These are phyloP conservation scores for Drechslera avenae DNA, from an alignment of 2,329 filamentous ascomycete species.

Conservation along the genomic window DNA sequence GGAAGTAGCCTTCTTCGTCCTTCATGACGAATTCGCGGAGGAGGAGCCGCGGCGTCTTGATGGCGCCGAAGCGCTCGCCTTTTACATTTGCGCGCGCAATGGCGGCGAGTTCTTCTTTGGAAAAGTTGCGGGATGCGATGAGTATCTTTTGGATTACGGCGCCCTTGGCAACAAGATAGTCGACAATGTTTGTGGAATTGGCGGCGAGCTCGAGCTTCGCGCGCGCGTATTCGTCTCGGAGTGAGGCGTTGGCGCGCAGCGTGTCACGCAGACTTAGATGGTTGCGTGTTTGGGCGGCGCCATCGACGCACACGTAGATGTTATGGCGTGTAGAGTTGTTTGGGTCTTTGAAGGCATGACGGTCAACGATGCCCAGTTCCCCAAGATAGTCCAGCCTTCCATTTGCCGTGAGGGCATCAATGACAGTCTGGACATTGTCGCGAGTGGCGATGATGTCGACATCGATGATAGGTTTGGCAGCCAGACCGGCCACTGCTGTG, in stretches of 20 bases:
- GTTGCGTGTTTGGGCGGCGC: slow-evolving; percentile 42
- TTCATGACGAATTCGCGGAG: slow-evolving; percentile 34
- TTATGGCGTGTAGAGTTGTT: slow-evolving; percentile 37
- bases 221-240: slow-evolving; percentile 40
- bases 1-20: slow-evolving; percentile 30
- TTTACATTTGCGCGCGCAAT: slow-evolving; percentile 25
- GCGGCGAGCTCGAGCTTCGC: slow-evolving; percentile 31
- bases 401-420: slow-evolving; percentile 37
- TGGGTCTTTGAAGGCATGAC: slow-evolving; percentile 43
- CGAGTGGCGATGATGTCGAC: slow-evolving; percentile 42
- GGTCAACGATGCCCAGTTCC: slow-evolving; percentile 45
- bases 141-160: slow-evolving; percentile 30
- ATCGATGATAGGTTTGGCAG: slow-evolving; percentile 48
- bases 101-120: slow-evolving; percentile 24
- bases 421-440: slow-evolving; percentile 30
- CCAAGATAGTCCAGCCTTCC: slow-evolving; percentile 45
- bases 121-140: slow-evolving; percentile 15
- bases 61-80: slow-evolving; percentile 20
- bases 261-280: slow-evolving; percentile 48
- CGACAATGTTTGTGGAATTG: slow-evolving; percentile 21
- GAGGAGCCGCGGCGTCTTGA: slow-evolving; percentile 30
- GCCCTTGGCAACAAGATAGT: slow-evolving; percentile 31
- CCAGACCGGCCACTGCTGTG: slow-evolving; percentile 44
- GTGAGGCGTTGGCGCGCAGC: slow-evolving; percentile 32
- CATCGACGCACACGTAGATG: slow-evolving; percentile 47